Evolutionary conservation across 2,329 filamentous ascomycete species (phyloP).

Genomic region (Dactylellina parvicollis): DNA sequence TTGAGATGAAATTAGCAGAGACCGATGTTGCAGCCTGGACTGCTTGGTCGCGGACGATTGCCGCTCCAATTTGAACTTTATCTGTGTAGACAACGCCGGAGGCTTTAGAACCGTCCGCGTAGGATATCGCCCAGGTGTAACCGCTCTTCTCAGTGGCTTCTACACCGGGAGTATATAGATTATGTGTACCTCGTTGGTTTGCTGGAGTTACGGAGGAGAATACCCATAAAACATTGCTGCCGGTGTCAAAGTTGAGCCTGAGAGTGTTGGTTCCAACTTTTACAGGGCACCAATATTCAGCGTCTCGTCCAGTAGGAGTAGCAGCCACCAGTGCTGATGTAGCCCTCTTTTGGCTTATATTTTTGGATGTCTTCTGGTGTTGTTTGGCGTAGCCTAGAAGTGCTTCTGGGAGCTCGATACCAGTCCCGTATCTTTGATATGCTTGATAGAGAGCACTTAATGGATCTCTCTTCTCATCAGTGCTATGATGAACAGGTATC

Average conservation of each 20-base stretch:
- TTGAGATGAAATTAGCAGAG: conserved; percentile 69
- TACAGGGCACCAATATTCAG: conserved; percentile 77
- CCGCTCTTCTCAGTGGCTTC: conserved; percentile 65
- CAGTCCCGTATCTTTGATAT: conserved; percentile 23
- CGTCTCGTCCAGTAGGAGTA: conserved; percentile 72
- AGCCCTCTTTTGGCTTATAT: neutral
- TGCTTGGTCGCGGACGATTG: conserved; percentile 70
- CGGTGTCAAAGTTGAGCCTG: conserved; percentile 77
- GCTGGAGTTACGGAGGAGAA: conserved; percentile 66
- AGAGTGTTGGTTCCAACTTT: conserved; percentile 74
- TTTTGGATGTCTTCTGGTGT: neutral
- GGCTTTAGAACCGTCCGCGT: conserved; percentile 75
- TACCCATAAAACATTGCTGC: conserved; percentile 79
- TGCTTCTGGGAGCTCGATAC: neutral
- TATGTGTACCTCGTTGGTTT: conserved; percentile 65
- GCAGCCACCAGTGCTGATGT: conserved; percentile 6
- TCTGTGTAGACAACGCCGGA: conserved; percentile 75
- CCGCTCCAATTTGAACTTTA: conserved; percentile 73
- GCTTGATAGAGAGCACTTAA: conserved; percentile 12
- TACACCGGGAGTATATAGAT: conserved; percentile 61
- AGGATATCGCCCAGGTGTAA: conserved; percentile 70
- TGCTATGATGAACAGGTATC: conserved; percentile 7
- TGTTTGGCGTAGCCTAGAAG: neutral
- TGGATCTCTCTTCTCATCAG: conserved; percentile 9
- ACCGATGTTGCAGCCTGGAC: conserved; percentile 73